These are phyloP conservation scores for Closterium sp. DNA, from an alignment of 139 green algal species.

Conservation along the genomic window DNA sequence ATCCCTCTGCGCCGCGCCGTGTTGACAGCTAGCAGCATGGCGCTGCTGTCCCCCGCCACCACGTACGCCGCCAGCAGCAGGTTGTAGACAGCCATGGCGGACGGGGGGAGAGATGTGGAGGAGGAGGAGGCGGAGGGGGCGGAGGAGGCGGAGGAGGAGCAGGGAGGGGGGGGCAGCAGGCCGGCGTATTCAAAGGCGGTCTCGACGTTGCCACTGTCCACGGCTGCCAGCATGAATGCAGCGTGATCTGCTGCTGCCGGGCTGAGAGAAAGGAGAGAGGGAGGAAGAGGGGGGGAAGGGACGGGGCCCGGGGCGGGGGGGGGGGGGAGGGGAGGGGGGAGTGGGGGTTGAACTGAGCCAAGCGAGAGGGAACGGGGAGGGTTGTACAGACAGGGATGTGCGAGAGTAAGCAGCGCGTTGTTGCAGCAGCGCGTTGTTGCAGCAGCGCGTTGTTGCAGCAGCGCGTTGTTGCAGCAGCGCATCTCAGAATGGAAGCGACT, in stretches of 20 bases:
- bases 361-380: no score
- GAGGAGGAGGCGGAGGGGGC: no score
- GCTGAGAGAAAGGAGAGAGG: background rate
- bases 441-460: no score
- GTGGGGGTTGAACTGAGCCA: no score
- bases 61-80: slow-evolving; percentile 6
- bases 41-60: background rate
- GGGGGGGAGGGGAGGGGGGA: background rate
- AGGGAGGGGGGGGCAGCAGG: background rate
- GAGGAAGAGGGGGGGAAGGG: no score
- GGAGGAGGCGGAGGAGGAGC: no score
- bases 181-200: slow-evolving; percentile 25
- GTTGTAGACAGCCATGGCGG: slow-evolving; percentile 2
- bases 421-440: no score
- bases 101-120: background rate
- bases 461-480: no score
- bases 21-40: slow-evolving; percentile 9
- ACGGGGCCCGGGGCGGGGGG: background rate
- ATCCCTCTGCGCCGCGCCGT: slow-evolving; percentile 2
- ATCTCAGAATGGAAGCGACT: no score
- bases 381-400: no score
- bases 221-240: slow-evolving; percentile 3
- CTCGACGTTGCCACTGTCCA: slow-evolving; percentile 4
- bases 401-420: no score
- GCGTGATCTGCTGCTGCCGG: background rate